These are phyloP conservation scores for Acanthamoeba healyi DNA, from an alignment of 208 protist species.

Conservation along the genomic window DNA sequence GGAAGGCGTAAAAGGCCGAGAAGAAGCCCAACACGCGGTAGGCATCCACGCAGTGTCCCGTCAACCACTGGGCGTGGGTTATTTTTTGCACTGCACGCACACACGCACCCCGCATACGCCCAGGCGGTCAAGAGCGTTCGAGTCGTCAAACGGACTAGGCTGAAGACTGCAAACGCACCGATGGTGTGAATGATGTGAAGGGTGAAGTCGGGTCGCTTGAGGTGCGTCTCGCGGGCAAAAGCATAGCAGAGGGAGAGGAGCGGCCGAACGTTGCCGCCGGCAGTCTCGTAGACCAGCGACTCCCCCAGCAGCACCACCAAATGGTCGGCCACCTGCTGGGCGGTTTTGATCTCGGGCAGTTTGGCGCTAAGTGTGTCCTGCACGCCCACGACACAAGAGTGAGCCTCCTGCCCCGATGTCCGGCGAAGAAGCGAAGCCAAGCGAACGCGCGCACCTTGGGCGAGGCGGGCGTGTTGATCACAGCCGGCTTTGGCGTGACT, in stretches of 20 bases:
- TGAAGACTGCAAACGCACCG: neutral
- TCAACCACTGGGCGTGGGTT: slow-evolving; percentile 25
- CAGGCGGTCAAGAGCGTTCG: too few relatives aligned
- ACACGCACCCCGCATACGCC: too few relatives aligned
- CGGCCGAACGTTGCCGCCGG: slow-evolving; percentile 28
- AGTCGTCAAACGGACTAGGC: neutral
- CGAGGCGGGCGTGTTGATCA: slow-evolving; percentile 16
- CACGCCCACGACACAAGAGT: neutral
- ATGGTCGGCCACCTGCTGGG: slow-evolving; percentile 8
- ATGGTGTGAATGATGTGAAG: slow-evolving; percentile 54
- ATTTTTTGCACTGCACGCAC: slow-evolving; percentile 11
- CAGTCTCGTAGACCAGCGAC: slow-evolving; percentile 44
- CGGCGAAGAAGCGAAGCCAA: neutral
- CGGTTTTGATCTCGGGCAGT: slow-evolving; percentile 34
- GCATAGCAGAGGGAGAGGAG: slow-evolving; percentile 68
- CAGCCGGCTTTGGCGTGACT: neutral
- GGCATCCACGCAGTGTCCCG: slow-evolving; percentile 50
- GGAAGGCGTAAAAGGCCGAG: slow-evolving; percentile 27
- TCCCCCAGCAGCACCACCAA: slow-evolving; percentile 43
- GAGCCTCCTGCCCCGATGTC: neutral
- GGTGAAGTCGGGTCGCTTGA: slow-evolving; percentile 49
- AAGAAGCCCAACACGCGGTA: slow-evolving; percentile 43
- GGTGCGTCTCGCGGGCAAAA: slow-evolving; percentile 2
- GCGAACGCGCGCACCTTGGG: neutral
- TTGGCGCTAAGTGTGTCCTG: slow-evolving; percentile 1